Evolutionary conservation across 257 asterid species (phyloP), one percentile per base, ranked within the genome.

Genomic region (Solanum acaule): DNA sequence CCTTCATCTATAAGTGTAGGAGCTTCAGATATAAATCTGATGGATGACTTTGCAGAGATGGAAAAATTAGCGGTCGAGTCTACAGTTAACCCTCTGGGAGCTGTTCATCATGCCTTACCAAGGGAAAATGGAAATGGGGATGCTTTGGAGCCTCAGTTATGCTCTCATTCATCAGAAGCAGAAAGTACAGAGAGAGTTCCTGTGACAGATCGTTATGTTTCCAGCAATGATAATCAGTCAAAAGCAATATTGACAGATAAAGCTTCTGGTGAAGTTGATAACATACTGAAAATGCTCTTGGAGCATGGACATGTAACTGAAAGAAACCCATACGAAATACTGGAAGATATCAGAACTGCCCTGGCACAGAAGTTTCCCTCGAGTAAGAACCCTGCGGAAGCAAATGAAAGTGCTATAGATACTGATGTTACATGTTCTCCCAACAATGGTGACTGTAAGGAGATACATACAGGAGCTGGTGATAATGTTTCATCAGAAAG

Each of bases 1-100:
- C 92, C 93, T 31, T 90, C 92, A 65, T 87, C 63, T 82, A 65
- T 88, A 88, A 87, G 89, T 16, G 90, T 91, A 89, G 96, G 93
- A 87, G 85, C 94, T 88, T 89, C 94, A 33, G 98, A 94, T 79
- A 93, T 93, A 90, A 92, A 91, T 89, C 93, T 96, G 88, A 94
- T 96, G 98, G 98, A 94, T 88, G 99, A 96, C 91, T 96, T 96
- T 88, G 94, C 92, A 63, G 98, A 96, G 94, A 96, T 96, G 98
- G 99, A 96, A 89, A 96, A 93, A 90, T 71, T 95, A 88, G 98
- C 97, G 4, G 83, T 92, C 1, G 94, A 92, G 81, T 91, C 95
- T 75, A 87, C 88, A 27, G 91, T 93, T 75, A 88, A 85, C 88
- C 89, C 92, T n/a, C 82, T 83, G 52, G 92, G 85, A 92, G 90